Evolutionary conservation across 768 basidiomycete genomes (phyloP).

Genomic region (Arthromyces matolae): DNA sequence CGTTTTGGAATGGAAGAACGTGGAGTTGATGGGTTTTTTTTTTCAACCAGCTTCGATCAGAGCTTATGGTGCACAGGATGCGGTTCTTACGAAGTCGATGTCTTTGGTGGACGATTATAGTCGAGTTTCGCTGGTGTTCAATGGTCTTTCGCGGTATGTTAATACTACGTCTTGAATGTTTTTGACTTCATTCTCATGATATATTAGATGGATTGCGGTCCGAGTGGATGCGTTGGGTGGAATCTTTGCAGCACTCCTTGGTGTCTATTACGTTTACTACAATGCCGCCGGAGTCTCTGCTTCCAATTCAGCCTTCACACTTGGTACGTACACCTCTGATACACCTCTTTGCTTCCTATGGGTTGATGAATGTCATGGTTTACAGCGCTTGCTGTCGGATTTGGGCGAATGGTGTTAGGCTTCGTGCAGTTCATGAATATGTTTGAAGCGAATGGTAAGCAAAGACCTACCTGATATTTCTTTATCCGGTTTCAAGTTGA

Average conservation of each 20-base stretch:
- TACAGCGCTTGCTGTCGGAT: slow-evolving; percentile 32
- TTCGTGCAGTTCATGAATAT: slow-evolving; percentile 38
- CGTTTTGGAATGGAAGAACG: too few species aligned
- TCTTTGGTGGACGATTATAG: slow-evolving; percentile 50
- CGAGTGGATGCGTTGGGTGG: slow-evolving; percentile 55
- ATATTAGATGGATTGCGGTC: slow-evolving; percentile 34
- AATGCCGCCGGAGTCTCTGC: slow-evolving; percentile 35
- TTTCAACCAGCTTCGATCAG: slow-evolving; percentile 57
- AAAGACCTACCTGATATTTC: too few species aligned
- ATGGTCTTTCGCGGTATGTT: slow-evolving; percentile 30
- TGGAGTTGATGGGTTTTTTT: too few species aligned
- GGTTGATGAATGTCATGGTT: background rate
- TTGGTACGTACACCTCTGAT: slow-evolving; percentile 3
- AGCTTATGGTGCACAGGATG: slow-evolving; percentile 56
- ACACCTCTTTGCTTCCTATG: background rate
- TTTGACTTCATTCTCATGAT: background rate
- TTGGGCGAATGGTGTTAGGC: slow-evolving; percentile 50
- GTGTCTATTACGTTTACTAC: slow-evolving; percentile 52
- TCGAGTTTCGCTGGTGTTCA: slow-evolving; percentile 40
- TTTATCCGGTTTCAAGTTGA: background rate
- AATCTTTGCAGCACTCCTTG: slow-evolving; percentile 48
- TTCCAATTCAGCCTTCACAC: slow-evolving; percentile 11
- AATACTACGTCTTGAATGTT: background rate
- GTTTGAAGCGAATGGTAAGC: slow-evolving; percentile 40
- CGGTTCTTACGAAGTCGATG: slow-evolving; percentile 39